Base-by-base conservation (phyloP, 106 monocot genomes). In the Platanthera guangdongensis region DNA sequence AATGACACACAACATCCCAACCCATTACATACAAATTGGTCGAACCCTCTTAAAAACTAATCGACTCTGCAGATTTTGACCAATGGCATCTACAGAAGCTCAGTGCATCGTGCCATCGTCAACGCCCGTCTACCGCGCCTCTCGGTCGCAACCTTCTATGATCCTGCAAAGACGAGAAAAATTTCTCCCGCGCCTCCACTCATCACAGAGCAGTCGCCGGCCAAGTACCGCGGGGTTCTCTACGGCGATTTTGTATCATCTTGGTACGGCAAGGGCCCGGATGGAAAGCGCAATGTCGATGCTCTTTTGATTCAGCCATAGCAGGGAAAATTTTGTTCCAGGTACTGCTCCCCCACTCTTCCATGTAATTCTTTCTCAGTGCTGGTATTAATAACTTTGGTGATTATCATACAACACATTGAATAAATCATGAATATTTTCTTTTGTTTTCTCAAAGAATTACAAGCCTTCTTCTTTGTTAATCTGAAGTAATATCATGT, bases 121-220 rank as follows among this genome's bases (percentile, higher is more conserved):
- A 95, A 95, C 80, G 49, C 78, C 14, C 21, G 76, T 11, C 82
- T 45, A 28, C 80, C 89, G 10, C 83, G 96, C 21, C 77, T 96
- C 12, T 96, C 93, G 50, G 83, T 93, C 71, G 85, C 90, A 8
- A 89, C 96, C 68, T 96, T 96, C 75, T 87, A 96, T 71, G 96
- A 96, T 60, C 95, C 95, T 45, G 72, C 93, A 7, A 93, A 89
- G 71, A 71, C 80, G 0, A 81, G 51, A 46, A 87, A 77, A 75
- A 91, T 91, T 74, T 84, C 46, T 57, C 89, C 96, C 64, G 85
- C 91, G 52, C 81, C 81, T 7, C 84, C 81, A 53, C 90, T 96
- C 21, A 49, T 90, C 55, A 78, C 71, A 16, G 62, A 77, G 32
- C 1, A 48, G 10, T 77, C 81, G 71, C 91, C 87, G 18, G 64